A percentile compares a stretch with the other conserved stretches of the same genome.
These are phyloP conservation scores for Rosa hybrid DNA, from an alignment of 331 rosid species.

Conservation along the genomic window DNA sequence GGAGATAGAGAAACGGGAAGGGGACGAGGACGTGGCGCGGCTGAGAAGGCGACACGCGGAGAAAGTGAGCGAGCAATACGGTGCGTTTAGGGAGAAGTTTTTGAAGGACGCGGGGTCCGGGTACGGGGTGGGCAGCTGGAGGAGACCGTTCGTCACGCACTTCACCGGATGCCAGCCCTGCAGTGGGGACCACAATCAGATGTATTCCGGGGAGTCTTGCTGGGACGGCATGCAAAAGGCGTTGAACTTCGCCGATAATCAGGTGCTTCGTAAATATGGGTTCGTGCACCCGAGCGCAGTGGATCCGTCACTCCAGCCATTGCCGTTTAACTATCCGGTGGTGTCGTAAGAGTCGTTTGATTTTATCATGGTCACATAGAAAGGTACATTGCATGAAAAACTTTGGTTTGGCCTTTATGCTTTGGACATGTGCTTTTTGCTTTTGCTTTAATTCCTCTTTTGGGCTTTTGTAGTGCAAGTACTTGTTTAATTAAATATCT, in stretches of 20 bases:
- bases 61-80: slow-evolving; percentile 63
- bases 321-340: slow-evolving; percentile 64
- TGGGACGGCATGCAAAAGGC: slow-evolving; percentile 83
- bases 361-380: neutral
- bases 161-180: slow-evolving; percentile 92
- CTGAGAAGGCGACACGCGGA: slow-evolving; percentile 82
- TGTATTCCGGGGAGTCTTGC: slow-evolving; percentile 60
- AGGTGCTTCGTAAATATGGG: slow-evolving; percentile 63
- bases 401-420: neutral
- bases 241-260: slow-evolving; percentile 78
- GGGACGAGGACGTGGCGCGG: slow-evolving; percentile 11
- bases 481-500: neutral
- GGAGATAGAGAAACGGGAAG: slow-evolving; percentile 45
- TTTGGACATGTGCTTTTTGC: slow-evolving; percentile 3
- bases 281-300: slow-evolving; percentile 44
- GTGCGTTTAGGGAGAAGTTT: slow-evolving; percentile 49
- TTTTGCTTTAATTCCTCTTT: slow-evolving; percentile 1
- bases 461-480: neutral
- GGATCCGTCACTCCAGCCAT: slow-evolving; percentile 38
- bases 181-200: slow-evolving; percentile 64
- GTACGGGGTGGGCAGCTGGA: slow-evolving; percentile 47
- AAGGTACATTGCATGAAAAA: neutral
- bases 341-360: neutral
- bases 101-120: slow-evolving; percentile 51
- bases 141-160: slow-evolving; percentile 78